Percentiles rank a stretch among this genome's conserved stretches.
Evolutionary conservation across 2,329 filamentous ascomycete genomes (phyloP).

Genomic region (Cercospora sp.): DNA sequence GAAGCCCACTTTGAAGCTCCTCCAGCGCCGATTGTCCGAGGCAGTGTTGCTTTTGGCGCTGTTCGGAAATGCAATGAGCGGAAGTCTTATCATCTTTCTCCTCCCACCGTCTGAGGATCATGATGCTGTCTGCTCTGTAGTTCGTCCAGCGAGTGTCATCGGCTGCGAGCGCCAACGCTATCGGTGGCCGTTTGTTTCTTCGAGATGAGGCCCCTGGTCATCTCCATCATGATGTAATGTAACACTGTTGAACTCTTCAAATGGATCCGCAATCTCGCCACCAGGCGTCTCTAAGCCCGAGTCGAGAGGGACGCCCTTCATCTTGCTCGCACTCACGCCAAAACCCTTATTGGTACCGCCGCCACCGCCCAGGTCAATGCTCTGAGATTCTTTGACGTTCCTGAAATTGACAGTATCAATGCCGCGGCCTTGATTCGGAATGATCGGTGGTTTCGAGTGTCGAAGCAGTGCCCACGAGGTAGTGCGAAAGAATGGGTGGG

Average conservation of each 20-base stretch:
- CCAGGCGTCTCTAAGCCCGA: conserved; percentile 83
- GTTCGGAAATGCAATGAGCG: not conserved
- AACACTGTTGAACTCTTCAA: conserved; percentile 98
- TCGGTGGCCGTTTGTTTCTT: conserved; percentile 27
- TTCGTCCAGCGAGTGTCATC: not conserved
- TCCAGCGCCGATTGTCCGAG: not conserved
- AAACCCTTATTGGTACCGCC: conserved; percentile 46
- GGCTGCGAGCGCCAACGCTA: conserved; percentile 22
- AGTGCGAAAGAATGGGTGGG: conserved; percentile 90
- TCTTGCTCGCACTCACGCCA: conserved; percentile 38
- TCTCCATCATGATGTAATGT: conserved; percentile 96
- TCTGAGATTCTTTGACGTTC: conserved; percentile 95
- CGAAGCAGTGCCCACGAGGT: conserved; percentile 97
- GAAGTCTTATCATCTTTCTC: not conserved
- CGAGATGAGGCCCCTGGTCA: conserved; percentile 39
- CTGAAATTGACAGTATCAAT: conserved; percentile 96
- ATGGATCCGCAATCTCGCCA: conserved; percentile 80
- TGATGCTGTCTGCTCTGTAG: not conserved
- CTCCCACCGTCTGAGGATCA: not conserved
- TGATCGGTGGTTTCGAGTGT: conserved; percentile 96
- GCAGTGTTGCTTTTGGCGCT: not conserved
- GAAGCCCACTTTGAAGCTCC: not conserved
- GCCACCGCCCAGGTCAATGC: conserved; percentile 73
- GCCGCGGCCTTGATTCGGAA: conserved; percentile 84
- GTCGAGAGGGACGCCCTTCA: conserved; percentile 82